A percentile compares a stretch with the other conserved stretches of the same genome.
Evolutionary conservation across 148 eudicot species (phyloP).

Genomic region (Hydrangea macrophylla): DNA sequence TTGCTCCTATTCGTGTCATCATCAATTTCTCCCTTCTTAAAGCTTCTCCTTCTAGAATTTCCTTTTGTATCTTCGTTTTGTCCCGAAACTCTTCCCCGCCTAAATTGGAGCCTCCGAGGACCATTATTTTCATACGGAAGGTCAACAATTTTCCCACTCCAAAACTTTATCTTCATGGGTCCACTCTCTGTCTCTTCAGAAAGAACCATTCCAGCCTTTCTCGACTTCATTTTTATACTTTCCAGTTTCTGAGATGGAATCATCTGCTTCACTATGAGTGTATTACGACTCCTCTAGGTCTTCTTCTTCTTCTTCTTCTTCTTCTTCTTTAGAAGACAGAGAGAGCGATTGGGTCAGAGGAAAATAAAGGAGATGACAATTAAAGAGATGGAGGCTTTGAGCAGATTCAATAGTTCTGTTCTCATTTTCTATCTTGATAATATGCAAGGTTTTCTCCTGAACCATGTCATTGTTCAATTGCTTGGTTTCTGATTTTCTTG

Average conservation of each 20-base stretch:
- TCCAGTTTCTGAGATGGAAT: conserved; percentile 26
- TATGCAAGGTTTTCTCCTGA: conserved; percentile 58
- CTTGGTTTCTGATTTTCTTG: conserved; percentile 23
- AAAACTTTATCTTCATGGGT: conserved; percentile 53
- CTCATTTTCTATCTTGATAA: conserved; percentile 31
- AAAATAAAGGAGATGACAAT: conserved; percentile 30
- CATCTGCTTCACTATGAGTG: conserved; percentile 39
- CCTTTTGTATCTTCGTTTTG: conserved; percentile 28
- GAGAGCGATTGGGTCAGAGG: conserved; percentile 33
- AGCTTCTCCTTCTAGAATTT: conserved; percentile 32
- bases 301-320: too few relatives aligned
- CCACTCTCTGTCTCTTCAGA: conserved; percentile 28
- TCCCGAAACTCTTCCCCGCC: conserved; percentile 31
- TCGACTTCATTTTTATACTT: conserved; percentile 5
- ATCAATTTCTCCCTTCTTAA: conserved; percentile 25
- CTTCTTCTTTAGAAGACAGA: conserved; percentile 37
- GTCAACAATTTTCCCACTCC: conserved; percentile 64
- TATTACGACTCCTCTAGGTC: conserved; percentile 31
- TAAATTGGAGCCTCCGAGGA: conserved; percentile 45
- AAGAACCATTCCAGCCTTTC: conserved; percentile 13
- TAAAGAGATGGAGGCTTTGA: too few relatives aligned
- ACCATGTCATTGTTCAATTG: conserved; percentile 22
- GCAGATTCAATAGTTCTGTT: too few relatives aligned
- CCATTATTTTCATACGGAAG: conserved; percentile 33
- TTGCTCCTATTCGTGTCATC: conserved; percentile 17